Conservation (phyloP, 2,329 filamentous ascomycete species). For the Penicillium nordicum region DNA sequence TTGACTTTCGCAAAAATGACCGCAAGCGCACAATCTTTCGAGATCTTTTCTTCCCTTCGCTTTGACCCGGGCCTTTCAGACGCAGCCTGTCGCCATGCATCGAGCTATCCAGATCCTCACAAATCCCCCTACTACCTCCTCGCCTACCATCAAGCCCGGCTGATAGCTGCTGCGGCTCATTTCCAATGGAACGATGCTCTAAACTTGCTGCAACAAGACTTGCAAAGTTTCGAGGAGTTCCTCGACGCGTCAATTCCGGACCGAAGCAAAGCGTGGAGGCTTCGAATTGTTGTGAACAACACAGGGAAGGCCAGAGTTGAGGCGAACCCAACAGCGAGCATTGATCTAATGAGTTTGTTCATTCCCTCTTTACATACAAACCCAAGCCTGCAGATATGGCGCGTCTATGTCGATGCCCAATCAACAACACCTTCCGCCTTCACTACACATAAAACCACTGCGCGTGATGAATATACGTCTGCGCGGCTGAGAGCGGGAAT, state of each 20-base stretch:
- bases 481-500: slow-evolving; percentile 64
- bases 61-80: slow-evolving; percentile 61
- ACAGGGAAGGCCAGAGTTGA: slow-evolving; percentile 34
- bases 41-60: slow-evolving; percentile 68
- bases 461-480: slow-evolving; percentile 66
- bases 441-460: slow-evolving; percentile 83
- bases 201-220: slow-evolving; percentile 30
- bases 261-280: slow-evolving; percentile 35
- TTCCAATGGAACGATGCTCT: slow-evolving; percentile 46
- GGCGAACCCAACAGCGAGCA: slow-evolving; percentile 27
- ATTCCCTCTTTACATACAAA: slow-evolving; percentile 19
- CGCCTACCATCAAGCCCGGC: slow-evolving; percentile 70
- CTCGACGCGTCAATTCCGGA: slow-evolving; percentile 35
- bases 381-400: slow-evolving; percentile 38
- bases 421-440: slow-evolving; percentile 57
- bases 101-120: slow-evolving; percentile 36
- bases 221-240: slow-evolving; percentile 24
- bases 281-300: slow-evolving; percentile 35
- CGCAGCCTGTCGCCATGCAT: slow-evolving; percentile 25
- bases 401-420: slow-evolving; percentile 52
- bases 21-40: slow-evolving; percentile 43
- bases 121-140: slow-evolving; percentile 74
- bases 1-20: slow-evolving; percentile 13
- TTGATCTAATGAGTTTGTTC: slow-evolving; percentile 26
- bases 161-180: slow-evolving; percentile 58